Conservation (phyloP, 257 asterid genomes). For the Capsicum chinense region DNA sequence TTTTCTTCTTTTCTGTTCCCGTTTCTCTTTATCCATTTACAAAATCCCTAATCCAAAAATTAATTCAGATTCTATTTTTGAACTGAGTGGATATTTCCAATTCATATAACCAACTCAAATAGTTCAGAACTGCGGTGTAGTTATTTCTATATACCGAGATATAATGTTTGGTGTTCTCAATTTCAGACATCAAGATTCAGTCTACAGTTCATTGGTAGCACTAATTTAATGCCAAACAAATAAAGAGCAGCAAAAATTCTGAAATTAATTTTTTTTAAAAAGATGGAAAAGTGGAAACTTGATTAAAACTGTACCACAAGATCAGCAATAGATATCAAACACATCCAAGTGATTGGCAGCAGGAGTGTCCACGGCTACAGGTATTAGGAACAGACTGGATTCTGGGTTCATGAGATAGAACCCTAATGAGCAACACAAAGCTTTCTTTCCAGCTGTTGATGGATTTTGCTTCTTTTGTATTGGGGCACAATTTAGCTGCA, state of each 20-base stretch:
- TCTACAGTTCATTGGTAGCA: neutral
- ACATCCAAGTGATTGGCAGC: slow-evolving; percentile 50
- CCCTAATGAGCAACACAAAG: slow-evolving; percentile 24
- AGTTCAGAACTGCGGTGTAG: neutral
- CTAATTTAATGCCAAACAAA: neutral
- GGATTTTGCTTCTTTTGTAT: neutral
- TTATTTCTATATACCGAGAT: no score
- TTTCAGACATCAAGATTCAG: neutral
- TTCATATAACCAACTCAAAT: neutral
- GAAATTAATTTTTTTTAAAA: neutral
- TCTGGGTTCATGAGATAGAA: neutral
- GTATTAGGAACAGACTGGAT: neutral
- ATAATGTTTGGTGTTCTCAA: neutral
- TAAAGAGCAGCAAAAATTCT: slow-evolving; percentile 29
- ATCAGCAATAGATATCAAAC: slow-evolving; percentile 62
- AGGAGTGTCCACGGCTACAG: slow-evolving; percentile 54
- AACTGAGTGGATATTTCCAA: neutral
- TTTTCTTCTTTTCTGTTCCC: no score
- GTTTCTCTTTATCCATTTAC: no score
- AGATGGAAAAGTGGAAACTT: neutral
- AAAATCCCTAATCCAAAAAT: no score
- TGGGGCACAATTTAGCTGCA: neutral
- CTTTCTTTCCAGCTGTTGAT: neutral
- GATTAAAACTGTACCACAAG: slow-evolving; percentile 57
- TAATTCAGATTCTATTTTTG: neutral